Evolutionary conservation across 2,329 filamentous ascomycete genomes (phyloP).

Genomic region (Fusarium tjaetaba): DNA sequence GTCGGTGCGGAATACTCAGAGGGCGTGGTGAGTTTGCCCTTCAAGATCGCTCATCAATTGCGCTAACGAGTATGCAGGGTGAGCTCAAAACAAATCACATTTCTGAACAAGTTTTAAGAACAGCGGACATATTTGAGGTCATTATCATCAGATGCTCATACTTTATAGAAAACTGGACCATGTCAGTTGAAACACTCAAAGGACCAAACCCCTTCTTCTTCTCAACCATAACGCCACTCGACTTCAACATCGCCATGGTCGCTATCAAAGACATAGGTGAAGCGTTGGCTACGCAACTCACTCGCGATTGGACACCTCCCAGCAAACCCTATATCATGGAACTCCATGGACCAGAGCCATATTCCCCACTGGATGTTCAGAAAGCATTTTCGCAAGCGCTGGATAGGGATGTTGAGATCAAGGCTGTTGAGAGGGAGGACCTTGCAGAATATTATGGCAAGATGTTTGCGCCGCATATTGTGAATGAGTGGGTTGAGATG

Average conservation of each 20-base stretch:
- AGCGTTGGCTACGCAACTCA: constrained; percentile 40
- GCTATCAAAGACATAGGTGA: constrained; percentile 41
- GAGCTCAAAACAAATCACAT: constrained; percentile 51
- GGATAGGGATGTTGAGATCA: constrained; percentile 42
- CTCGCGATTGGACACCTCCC: constrained; percentile 28
- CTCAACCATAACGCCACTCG: constrained; percentile 48
- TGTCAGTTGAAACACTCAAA: constrained; percentile 41
- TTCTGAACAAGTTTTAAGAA: constrained; percentile 43
- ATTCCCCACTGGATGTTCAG: constrained; percentile 45
- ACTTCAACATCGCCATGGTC: constrained; percentile 48
- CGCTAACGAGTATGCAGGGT: constrained; percentile 30
- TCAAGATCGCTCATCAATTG: too few species aligned
- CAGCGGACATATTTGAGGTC: constrained; percentile 33
- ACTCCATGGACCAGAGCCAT: constrained; percentile 45
- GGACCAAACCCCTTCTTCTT: constrained; percentile 45
- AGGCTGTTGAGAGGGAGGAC: constrained; percentile 40
- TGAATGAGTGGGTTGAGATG: constrained; percentile 47
- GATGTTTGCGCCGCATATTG: constrained; percentile 39
- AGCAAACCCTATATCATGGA: constrained; percentile 45
- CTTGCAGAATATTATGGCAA: constrained; percentile 33
- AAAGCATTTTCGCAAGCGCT: constrained; percentile 42
- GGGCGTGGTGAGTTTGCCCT: constrained; percentile 29
- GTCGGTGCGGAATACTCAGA: constrained; percentile 47
- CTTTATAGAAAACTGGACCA: constrained; percentile 54
- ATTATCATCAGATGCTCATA: constrained; percentile 48